Conservation (phyloP, 1,139 yeast genomes). For the Eremothecium coryli region DNA sequence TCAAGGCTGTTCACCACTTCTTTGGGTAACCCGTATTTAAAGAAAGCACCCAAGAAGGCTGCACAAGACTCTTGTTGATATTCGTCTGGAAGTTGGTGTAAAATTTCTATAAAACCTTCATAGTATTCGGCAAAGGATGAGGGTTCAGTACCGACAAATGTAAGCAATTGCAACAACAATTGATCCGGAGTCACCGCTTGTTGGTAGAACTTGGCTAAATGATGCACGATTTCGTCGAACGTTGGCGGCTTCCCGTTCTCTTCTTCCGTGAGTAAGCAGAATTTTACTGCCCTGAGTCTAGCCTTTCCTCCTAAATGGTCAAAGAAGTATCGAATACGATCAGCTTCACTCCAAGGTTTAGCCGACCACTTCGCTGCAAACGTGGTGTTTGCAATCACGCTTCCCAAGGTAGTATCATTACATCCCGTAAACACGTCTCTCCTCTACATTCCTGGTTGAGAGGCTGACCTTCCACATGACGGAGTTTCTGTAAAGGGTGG, state of each 20-base stretch:
- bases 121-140: not conserved
- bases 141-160: not conserved
- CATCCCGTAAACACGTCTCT: not conserved
- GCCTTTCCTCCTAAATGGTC: not conserved
- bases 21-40: not conserved
- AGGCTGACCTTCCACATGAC: not conserved
- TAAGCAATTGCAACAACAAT: not conserved
- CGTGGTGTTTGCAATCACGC: not conserved
- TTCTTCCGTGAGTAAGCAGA: not conserved
- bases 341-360: not conserved
- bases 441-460: not conserved
- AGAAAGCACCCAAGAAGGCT: not conserved
- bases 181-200: not conserved
- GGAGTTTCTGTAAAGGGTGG: not conserved
- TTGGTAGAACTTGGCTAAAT: not conserved
- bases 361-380: not conserved
- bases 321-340: not conserved
- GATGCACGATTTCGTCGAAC: not conserved
- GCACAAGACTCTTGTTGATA: not conserved
- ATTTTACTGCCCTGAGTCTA: not conserved
- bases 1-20: not conserved
- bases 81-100: not conserved
- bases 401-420: not conserved
- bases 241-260: not conserved
- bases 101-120: not conserved